Evolutionary conservation across 108 stramenopile species (phyloP).

Genomic region (Fragilaria crotonensis): DNA sequence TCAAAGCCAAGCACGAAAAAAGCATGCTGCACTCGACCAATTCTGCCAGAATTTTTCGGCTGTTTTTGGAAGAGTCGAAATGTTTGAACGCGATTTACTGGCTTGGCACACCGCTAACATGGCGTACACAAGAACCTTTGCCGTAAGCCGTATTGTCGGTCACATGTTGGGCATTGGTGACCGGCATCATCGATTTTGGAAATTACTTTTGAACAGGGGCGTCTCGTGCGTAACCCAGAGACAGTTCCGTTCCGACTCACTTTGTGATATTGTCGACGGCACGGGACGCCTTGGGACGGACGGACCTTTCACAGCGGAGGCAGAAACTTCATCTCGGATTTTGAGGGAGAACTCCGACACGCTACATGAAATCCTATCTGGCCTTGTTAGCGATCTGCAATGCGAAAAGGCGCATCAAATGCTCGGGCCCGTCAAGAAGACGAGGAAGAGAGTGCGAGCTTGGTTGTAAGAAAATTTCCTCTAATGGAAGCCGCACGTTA

Average conservation of each 20-base stretch:
- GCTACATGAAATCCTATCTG: slow-evolving; percentile 89
- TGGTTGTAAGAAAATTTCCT: too few relatives aligned
- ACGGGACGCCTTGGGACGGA: slow-evolving; percentile 90
- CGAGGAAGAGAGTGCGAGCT: slow-evolving; percentile 10
- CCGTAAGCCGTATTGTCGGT: slow-evolving; percentile 93
- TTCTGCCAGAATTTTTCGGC: slow-evolving; percentile 82
- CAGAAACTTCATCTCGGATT: slow-evolving; percentile 72
- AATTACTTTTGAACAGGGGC: slow-evolving; percentile 98
- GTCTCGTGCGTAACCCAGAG: slow-evolving; percentile 84
- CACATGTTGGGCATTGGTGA: slow-evolving; percentile 99
- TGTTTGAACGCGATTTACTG: slow-evolving; percentile 72
- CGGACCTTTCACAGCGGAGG: slow-evolving; percentile 77
- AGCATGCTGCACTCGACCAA: slow-evolving; percentile 31
- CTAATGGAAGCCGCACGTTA: too few relatives aligned
- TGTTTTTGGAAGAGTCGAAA: slow-evolving; percentile 89
- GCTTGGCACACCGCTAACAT: slow-evolving; percentile 84
- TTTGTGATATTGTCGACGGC: slow-evolving; percentile 93
- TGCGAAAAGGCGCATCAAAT: slow-evolving; percentile 76
- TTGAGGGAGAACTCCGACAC: slow-evolving; percentile 73
- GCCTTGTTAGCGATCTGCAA: slow-evolving; percentile 91
- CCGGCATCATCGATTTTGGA: slow-evolving; percentile 99
- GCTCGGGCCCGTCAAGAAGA: slow-evolving; percentile 43
- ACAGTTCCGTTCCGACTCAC: slow-evolving; percentile 96
- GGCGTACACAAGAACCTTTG: slow-evolving; percentile 87
- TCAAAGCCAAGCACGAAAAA: not conserved